Conservation (phyloP, 257 asterid genomes). For the Petrea volubilis region DNA sequence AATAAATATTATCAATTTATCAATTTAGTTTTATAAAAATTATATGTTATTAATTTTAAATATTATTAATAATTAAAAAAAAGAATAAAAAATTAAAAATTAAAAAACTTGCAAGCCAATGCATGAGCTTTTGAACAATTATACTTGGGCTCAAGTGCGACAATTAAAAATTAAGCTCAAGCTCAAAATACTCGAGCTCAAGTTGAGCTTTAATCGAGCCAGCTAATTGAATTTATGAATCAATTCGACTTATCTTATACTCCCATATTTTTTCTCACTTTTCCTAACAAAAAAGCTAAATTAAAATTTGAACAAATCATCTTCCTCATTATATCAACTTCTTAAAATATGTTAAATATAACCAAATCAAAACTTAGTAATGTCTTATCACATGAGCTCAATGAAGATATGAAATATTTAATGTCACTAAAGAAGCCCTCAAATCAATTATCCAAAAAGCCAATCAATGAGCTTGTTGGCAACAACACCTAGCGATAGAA, state of each 20-base stretch:
- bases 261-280: neutral
- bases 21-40: too few species aligned
- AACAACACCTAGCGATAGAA: conserved; percentile 29
- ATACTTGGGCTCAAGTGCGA: too few species aligned
- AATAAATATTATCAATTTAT: too few species aligned
- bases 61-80: too few species aligned
- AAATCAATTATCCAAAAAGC: conserved; percentile 24
- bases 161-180: too few species aligned
- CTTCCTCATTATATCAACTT: neutral
- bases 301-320: neutral
- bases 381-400: conserved; percentile 43
- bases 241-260: neutral
- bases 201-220: too few species aligned
- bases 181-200: too few species aligned
- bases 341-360: too few species aligned
- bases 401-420: conserved; percentile 26
- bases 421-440: conserved; percentile 11
- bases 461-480: conserved; percentile 22
- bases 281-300: neutral
- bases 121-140: too few species aligned
- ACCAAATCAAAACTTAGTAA: conserved; percentile 7
- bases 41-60: too few species aligned
- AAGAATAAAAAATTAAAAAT: too few species aligned
- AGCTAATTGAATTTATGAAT: neutral
- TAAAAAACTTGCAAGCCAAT: too few species aligned